Conservation (phyloP, 2,329 filamentous ascomycete species). For the Metarhizium sp. region DNA sequence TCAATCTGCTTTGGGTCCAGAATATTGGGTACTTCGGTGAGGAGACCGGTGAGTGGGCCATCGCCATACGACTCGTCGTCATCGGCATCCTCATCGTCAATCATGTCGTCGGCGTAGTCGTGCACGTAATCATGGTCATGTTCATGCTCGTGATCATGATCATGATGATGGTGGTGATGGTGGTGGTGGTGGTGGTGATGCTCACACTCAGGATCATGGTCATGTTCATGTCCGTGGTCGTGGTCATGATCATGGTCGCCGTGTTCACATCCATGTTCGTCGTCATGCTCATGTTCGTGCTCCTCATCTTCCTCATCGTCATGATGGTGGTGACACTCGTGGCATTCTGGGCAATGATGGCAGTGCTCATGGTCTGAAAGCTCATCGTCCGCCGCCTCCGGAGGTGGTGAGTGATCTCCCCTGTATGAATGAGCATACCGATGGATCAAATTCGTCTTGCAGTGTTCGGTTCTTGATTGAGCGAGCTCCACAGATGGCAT, state of each 20-base stretch:
- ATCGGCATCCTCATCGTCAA: slow-evolving; percentile 58
- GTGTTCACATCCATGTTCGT: slow-evolving; percentile 12
- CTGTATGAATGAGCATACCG: slow-evolving; percentile 40
- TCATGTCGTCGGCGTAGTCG: slow-evolving; percentile 39
- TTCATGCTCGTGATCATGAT: slow-evolving; percentile 18
- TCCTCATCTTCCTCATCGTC: slow-evolving; percentile 15
- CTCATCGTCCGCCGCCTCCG: slow-evolving; percentile 28
- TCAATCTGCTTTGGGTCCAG: slow-evolving; percentile 93
- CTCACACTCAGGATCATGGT: slow-evolving; percentile 37
- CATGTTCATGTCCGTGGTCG: slow-evolving; percentile 12
- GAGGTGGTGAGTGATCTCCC: slow-evolving; percentile 28
- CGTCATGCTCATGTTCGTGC: slow-evolving; percentile 11
- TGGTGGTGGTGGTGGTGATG: slow-evolving; percentile 19
- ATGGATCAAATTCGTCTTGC: slow-evolving; percentile 49
- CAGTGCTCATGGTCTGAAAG: slow-evolving; percentile 28
- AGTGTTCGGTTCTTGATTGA: slow-evolving; percentile 45
- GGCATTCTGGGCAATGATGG: slow-evolving; percentile 22
- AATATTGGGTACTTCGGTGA: slow-evolving; percentile 92
- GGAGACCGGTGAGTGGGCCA: slow-evolving; percentile 68
- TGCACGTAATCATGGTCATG: slow-evolving; percentile 26
- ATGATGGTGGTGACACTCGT: slow-evolving; percentile 20
- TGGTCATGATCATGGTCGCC: slow-evolving; percentile 21
- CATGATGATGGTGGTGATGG: slow-evolving; percentile 9
- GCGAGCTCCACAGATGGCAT: slow-evolving; percentile 55
- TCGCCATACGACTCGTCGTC: slow-evolving; percentile 75